phyloP scores from a whole-genome alignment of 345 rosid genomes.

The Theobroma cacao region DNA sequence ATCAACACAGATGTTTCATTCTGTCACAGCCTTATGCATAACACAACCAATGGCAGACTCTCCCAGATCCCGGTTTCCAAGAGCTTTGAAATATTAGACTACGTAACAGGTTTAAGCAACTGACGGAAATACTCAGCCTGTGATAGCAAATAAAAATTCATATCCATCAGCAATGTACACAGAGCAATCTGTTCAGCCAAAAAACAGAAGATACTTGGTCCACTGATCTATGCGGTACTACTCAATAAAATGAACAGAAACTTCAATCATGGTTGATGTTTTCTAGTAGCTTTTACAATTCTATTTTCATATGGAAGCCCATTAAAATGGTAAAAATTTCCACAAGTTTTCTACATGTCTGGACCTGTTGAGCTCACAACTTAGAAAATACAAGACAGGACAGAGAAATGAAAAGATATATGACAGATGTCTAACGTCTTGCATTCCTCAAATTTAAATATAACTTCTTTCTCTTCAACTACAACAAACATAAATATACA shows the following conservation, averaged over 20 bases:
- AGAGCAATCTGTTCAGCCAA: neutral
- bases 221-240: neutral
- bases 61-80: constrained; percentile 37
- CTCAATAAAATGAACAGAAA: neutral
- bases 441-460: neutral
- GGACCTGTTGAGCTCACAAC: neutral
- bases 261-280: neutral
- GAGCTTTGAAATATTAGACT: constrained; percentile 40
- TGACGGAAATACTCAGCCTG: constrained; percentile 98
- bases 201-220: neutral
- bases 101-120: constrained; percentile 97
- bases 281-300: neutral
- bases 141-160: constrained; percentile 19
- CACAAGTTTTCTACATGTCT: neutral
- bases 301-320: constrained; percentile 1
- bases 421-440: neutral
- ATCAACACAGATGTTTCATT: constrained; percentile 27
- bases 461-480: neutral
- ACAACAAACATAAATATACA: neutral
- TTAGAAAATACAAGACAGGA: neutral
- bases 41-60: constrained; percentile 36
- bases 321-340: neutral
- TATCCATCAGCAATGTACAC: neutral
- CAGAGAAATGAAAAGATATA: neutral
- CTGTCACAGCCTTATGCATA: constrained; percentile 29